These are phyloP conservation scores for Fusarium annulatum DNA, from an alignment of 2,329 filamentous ascomycete genomes.

Conservation along the genomic window DNA sequence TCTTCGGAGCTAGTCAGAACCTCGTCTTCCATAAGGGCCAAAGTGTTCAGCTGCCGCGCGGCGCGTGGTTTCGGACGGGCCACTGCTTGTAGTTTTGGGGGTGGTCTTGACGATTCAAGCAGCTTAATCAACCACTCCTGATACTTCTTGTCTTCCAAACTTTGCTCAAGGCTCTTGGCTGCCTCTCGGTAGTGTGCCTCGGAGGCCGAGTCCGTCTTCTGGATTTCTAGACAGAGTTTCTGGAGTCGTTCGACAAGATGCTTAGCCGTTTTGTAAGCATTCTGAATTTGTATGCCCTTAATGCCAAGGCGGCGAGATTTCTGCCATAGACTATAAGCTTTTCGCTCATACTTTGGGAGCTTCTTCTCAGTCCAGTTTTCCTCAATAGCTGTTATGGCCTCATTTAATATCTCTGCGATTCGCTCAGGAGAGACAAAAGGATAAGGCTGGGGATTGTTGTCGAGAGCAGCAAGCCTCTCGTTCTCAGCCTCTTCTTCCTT, in stretches of 20 bases:
- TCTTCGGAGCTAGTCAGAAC: constrained; percentile 63
- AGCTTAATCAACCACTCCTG: constrained; percentile 62
- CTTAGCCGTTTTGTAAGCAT: constrained; percentile 56
- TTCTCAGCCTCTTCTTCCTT: constrained; percentile 52
- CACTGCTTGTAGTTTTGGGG: constrained; percentile 49
- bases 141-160: constrained; percentile 69
- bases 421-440: constrained; percentile 52
- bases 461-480: constrained; percentile 4
- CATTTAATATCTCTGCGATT: constrained; percentile 22
- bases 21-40: constrained; percentile 56
- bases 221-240: constrained; percentile 66
- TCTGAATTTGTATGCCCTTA: constrained; percentile 53
- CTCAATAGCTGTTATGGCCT: constrained; percentile 61
- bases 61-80: constrained; percentile 30
- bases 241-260: constrained; percentile 62
- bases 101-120: constrained; percentile 55
- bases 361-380: constrained; percentile 69
- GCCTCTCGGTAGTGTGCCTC: constrained; percentile 64
- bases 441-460: neutral
- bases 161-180: constrained; percentile 71
- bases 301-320: constrained; percentile 59
- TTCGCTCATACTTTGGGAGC: constrained; percentile 64
- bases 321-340: constrained; percentile 72
- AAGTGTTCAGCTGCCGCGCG: neutral
- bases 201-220: constrained; percentile 63